Base-by-base conservation (phyloP, 164 flowering plant species). In the Annona squamosa region DNA sequence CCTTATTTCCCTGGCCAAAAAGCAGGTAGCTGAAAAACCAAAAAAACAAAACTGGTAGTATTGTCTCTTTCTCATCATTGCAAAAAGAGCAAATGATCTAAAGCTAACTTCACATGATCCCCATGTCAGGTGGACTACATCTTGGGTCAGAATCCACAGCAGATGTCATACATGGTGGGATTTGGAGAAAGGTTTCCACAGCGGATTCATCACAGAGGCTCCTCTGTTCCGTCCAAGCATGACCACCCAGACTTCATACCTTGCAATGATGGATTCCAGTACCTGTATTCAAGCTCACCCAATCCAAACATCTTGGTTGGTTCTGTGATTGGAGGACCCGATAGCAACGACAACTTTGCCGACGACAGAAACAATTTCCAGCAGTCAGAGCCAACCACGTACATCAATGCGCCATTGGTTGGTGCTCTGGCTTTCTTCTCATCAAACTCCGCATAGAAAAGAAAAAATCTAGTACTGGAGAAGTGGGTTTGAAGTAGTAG, bases 381-480 rank as follows among this genome's bases (percentile, higher is more conserved):
- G 84, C 97, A 96, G 66, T 85, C 94, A 2, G 99, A 96, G 79
- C 99, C 99, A 0, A 94, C 99, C 16, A 96, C 98, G 0, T 96
- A 95, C 69, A 91, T 91, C 65, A 96, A 96, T 79, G 99, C 99
- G 1, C 98, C 99, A 4, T 82, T 93, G 71, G 91, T 96, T 45
- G 99, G 99, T 42, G 91, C 90, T 42, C 78, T 90, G 0, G 99
- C 98, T 47, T 91, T 81, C 83, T 91, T 94, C 65, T 76, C 85
- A 0, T 62, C 61, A 63, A 68, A 59, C 46, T 67, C 72, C n/a
- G 61, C 64, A 52, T n/a, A 9, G 45, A 19, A 18, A 0, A 41
- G 72, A 70, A 70, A 63, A 46, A 0, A 46, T 19, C 44, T 26
- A 41, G 61, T n/a, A 4, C 19, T 10, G 5, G 12, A 73, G 56